A percentile compares a stretch with the other conserved stretches of the same genome.
Conservation (phyloP, 1,139 yeast species). For the Hyphopichia buzzinii region DNA sequence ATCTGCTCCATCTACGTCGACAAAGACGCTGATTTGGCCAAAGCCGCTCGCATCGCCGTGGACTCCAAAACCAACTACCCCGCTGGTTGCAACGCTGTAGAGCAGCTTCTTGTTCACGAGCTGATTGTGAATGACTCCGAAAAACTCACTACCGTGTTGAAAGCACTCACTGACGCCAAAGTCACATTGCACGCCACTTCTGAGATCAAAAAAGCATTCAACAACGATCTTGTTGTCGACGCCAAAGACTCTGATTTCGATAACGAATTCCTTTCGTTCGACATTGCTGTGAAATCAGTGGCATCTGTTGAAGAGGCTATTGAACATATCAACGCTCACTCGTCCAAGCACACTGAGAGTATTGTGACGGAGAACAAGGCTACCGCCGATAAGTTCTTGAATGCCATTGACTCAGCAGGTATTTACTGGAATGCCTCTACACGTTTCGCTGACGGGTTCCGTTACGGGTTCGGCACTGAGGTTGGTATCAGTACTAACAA, state of each 20-base stretch:
- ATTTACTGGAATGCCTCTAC: constrained; percentile 99
- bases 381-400: constrained; percentile 72
- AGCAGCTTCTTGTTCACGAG: constrained; percentile 71
- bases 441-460: constrained; percentile 96
- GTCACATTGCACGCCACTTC: constrained; percentile 71
- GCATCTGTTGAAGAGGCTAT: constrained; percentile 67
- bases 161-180: constrained; percentile 55
- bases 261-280: constrained; percentile 79
- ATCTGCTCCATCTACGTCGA: constrained; percentile 87
- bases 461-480: constrained; percentile 98
- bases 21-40: constrained; percentile 66
- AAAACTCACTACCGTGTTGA: constrained; percentile 42
- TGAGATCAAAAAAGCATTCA: constrained; percentile 37
- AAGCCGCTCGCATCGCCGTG: constrained; percentile 71
- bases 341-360: constrained; percentile 95
- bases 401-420: constrained; percentile 91
- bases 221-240: constrained; percentile 17
- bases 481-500: constrained; percentile 97
- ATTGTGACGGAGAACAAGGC: constrained; percentile 74
- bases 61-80: constrained; percentile 96
- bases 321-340: constrained; percentile 79
- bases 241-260: constrained; percentile 65
- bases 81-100: constrained; percentile 98
- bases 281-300: constrained; percentile 70
- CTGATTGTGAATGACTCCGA: constrained; percentile 34